Evolutionary conservation across 352 stramenopile genomes (phyloP), one percentile per base, ranked within the genome.

Genomic region (Pythium chondricola): DNA sequence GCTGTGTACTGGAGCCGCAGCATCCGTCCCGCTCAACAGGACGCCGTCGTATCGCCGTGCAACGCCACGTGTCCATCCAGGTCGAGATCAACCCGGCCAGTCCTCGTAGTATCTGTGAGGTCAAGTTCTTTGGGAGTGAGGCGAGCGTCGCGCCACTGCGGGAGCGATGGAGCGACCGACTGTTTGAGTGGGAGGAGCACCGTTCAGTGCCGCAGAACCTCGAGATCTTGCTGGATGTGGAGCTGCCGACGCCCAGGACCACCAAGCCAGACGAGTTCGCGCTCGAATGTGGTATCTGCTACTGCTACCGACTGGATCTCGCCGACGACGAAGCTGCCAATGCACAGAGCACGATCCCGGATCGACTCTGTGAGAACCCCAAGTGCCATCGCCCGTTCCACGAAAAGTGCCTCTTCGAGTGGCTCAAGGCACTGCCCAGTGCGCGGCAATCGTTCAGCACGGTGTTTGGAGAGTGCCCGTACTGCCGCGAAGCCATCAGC

Each of bases 401-500:
- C 52, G 74, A 85, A 14, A 83, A 81, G 30, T 96, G 88, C 46
- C 65, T 97, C 22, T 85, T 89, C 46, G 82, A 93, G 47, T 96
- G 87, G 86, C 81, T 97, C 46, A 85, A 91, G 52, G 74, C 83
- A 21, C 50, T 97, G 17, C 83, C 88, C 2, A 93, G 78, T 7
- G 87, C 82, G n/a, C 78, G 87, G 2, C 78, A 93, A 48, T 95
- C 85, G 17, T 95, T 95, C 52, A 84, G 87, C 59, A 95, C 81
- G 1, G 79, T 95, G 33, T 96, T 97, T 54, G 88, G 86, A 16
- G 70, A 90, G 48, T 97, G 88, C 41, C 88, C 86, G 2, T 96
- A 96, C 61, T 97, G 86, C 52, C 72, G 83, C 22, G 86, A 93
- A 52, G 63, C 75, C 20, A 95, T 97, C 35, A 89, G 76, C 52